These are phyloP conservation scores for Toxoplasma gondii DNA, from an alignment of 169 alveolate species.

Conservation along the genomic window DNA sequence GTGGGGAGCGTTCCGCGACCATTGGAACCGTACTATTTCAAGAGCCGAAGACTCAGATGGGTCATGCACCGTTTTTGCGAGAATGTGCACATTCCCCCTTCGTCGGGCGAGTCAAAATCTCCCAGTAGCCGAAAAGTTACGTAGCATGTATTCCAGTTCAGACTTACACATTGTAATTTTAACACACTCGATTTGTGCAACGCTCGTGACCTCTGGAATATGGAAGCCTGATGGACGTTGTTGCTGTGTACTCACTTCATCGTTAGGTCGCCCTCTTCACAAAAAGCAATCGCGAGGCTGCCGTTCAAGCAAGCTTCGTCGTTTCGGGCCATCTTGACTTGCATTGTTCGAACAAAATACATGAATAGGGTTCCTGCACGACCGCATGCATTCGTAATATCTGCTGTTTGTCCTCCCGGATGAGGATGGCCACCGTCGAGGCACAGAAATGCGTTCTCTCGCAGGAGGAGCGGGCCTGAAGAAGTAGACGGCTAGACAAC, in stretches of 20 bases:
- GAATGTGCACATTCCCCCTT: too few species aligned
- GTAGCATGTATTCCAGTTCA: too few species aligned
- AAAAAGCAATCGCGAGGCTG: not conserved
- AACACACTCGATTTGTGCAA: too few species aligned
- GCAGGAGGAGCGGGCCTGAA: not conserved
- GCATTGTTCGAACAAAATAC: not conserved
- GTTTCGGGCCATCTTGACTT: not conserved
- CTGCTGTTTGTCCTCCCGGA: not conserved
- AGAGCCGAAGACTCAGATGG: too few species aligned
- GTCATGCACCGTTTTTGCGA: too few species aligned
- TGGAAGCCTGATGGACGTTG: not conserved
- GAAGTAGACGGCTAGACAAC: too few species aligned
- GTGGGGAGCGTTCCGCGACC: too few species aligned
- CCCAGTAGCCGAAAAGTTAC: too few species aligned
- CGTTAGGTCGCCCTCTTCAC: not conserved
- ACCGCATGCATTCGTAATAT: not conserved
- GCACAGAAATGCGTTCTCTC: not conserved
- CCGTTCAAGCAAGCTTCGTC: not conserved
- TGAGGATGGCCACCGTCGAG: constrained; percentile 1
- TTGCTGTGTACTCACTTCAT: not conserved
- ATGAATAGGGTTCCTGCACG: not conserved
- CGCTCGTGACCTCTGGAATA: too few species aligned
- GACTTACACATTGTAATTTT: too few species aligned
- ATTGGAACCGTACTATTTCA: too few species aligned
- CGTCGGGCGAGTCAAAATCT: too few species aligned